Conservation (phyloP, 2,329 filamentous ascomycete species). For the Aspergillus chevalieri region DNA sequence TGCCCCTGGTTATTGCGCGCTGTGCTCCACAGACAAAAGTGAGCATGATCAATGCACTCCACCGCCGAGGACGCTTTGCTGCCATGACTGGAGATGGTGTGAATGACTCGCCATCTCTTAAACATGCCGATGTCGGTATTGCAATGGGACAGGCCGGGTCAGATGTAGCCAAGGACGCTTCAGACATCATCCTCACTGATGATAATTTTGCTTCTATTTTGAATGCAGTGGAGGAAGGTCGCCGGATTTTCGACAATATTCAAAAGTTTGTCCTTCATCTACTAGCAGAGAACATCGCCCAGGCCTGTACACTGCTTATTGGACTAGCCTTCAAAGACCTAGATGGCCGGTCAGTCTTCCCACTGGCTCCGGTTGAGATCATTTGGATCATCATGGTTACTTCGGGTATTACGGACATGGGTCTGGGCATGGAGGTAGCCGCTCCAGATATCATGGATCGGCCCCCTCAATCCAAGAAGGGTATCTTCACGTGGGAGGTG, state of each 20-base stretch:
- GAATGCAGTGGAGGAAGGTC: conserved; percentile 74
- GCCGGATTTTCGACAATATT: conserved; percentile 83
- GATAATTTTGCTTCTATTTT: conserved; percentile 87
- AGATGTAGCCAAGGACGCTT: conserved; percentile 68
- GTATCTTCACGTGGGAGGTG: conserved; percentile 73
- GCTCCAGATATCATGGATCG: conserved; percentile 71
- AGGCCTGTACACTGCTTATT: conserved; percentile 73
- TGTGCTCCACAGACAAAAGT: conserved; percentile 64
- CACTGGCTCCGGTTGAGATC: conserved; percentile 77
- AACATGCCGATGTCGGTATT: conserved; percentile 77
- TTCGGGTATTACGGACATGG: conserved; percentile 80
- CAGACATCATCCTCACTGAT: conserved; percentile 66
- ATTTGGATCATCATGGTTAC: conserved; percentile 95
- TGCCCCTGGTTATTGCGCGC: conserved; percentile 54
- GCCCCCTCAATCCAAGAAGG: conserved; percentile 63
- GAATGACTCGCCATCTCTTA: conserved; percentile 78
- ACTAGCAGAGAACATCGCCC: conserved; percentile 73
- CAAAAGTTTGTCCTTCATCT: conserved; percentile 81
- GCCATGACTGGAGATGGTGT: conserved; percentile 89
- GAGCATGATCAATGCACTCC: conserved; percentile 67
- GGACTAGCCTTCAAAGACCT: conserved; percentile 75
- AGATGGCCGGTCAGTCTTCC: conserved; percentile 70
- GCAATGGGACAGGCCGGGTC: conserved; percentile 77
- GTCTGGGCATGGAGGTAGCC: conserved; percentile 72
- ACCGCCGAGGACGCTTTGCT: conserved; percentile 60